Evolutionary conservation across 2,329 filamentous ascomycete species (phyloP), one percentile per base, ranked within the genome.

Genomic region (Colletotrichum chrysophilum): DNA sequence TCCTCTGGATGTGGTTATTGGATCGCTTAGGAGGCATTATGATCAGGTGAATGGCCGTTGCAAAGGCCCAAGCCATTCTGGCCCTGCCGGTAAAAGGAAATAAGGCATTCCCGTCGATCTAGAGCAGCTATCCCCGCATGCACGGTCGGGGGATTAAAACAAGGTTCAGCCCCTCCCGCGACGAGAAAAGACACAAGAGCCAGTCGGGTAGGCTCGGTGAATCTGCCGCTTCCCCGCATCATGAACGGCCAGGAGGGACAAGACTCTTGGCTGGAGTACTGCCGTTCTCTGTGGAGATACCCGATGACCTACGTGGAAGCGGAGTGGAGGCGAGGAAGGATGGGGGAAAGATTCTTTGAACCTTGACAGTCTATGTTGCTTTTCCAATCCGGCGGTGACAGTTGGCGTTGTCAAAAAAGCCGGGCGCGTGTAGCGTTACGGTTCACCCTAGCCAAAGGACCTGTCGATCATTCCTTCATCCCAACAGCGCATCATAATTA

Each of bases 121-220:
- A 52, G 34, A 56, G 28, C 64, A 60, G 58, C 34, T 24, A 66
- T 55, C 72, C 70, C 65, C 65, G 74, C 65, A 74, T 76, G 74
- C 70, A 65, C 28, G 34, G 64, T 38, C 70, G 62, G 74, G 74
- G 74, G 24, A 66, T 60, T 60, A 67, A 74, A 74, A 76, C 74
- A 74, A 76, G 74, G 74, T 76, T 76, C 34, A 76, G 74, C 74
- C 74, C 74, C 70, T 76, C 74, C 73, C 67, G 71, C 52, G 7
- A 24, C 7, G 34, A 69, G 34, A 36, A 64, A 28, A 38, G 16
- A 64, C 38, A 32, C 12, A n/a, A 24, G 52, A 30, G 69, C 72
- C 62, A 75, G 68, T 64, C 68, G 69, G 69, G 34, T 26, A 67
- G 48, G 32, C 62, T 32, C 38, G 65, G 55, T 72, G 43, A 34